phyloP scores from a whole-genome alignment of 208 protist species.

The Wallacemonas rigidus region DNA sequence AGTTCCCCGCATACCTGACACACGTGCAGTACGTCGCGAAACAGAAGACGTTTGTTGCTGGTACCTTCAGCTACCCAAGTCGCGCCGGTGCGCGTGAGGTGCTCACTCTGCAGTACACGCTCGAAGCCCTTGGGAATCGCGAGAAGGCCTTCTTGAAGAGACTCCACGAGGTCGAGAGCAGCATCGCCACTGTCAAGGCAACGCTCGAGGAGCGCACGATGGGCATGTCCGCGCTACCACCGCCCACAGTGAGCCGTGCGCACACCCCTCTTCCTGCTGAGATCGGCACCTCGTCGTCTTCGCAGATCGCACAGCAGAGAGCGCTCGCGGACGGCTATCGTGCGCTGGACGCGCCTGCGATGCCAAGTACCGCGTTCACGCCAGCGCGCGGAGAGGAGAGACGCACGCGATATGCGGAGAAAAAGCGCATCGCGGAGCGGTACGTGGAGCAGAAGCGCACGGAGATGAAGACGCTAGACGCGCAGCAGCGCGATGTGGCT shows the following conservation, averaged over 20 bases:
- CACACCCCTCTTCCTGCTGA: conserved; percentile 1
- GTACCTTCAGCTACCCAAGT: conserved; percentile 48
- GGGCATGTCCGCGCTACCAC: conserved; percentile 26
- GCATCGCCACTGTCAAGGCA: conserved; percentile 28
- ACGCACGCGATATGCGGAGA: conserved; percentile 28
- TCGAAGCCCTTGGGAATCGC: conserved; percentile 27
- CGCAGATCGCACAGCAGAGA: neutral
- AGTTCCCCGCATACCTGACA: conserved; percentile 43
- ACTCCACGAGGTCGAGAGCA: conserved; percentile 21
- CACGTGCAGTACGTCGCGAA: conserved; percentile 25
- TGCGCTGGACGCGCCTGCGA: neutral
- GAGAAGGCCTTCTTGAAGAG: conserved; percentile 23
- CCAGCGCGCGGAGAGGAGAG: conserved; percentile 5
- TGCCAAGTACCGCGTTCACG: neutral
- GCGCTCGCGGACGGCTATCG: conserved; percentile 7
- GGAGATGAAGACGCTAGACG: conserved; percentile 20
- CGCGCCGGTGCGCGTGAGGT: conserved; percentile 61
- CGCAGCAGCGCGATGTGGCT: conserved; percentile 19
- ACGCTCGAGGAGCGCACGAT: conserved; percentile 40
- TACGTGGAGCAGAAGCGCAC: conserved; percentile 31
- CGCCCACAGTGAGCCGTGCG: neutral
- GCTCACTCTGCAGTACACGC: conserved; percentile 47
- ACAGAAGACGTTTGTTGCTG: conserved; percentile 29
- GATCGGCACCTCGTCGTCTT: neutral
- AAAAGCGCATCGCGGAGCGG: conserved; percentile 29